A percentile compares a stretch with the other conserved stretches of the same genome.
These are phyloP conservation scores for Dillenia suffruticosa DNA, from an alignment of 164 flowering plant genomes.

Conservation along the genomic window DNA sequence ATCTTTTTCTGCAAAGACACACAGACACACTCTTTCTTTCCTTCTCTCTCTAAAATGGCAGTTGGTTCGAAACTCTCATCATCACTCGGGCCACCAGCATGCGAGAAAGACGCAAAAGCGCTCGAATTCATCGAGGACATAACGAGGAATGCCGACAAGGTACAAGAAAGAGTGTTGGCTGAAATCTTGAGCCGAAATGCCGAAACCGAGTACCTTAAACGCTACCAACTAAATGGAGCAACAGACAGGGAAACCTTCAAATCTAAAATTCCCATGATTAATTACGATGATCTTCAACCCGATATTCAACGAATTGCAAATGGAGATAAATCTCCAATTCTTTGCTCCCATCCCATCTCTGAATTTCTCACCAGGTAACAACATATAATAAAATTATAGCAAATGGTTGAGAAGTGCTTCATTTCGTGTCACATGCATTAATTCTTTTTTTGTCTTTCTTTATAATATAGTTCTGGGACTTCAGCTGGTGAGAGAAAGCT, in stretches of 20 bases:
- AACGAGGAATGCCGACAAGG: slow-evolving; percentile 31
- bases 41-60: slow-evolving; percentile 16
- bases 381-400: not conserved
- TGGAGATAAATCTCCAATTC: slow-evolving; percentile 39
- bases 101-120: slow-evolving; percentile 32
- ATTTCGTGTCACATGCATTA: not conserved
- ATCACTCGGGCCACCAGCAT: slow-evolving; percentile 19
- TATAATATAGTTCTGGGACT: slow-evolving; percentile 33
- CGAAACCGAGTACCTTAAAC: slow-evolving; percentile 30
- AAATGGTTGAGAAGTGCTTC: not conserved
- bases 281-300: slow-evolving; percentile 39
- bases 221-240: slow-evolving; percentile 15
- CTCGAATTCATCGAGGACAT: slow-evolving; percentile 35
- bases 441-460: not conserved
- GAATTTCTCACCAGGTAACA: slow-evolving; percentile 41
- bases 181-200: slow-evolving; percentile 34
- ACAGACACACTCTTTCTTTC: not conserved
- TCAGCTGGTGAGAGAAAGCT: slow-evolving; percentile 43
- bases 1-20: not conserved
- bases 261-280: slow-evolving; percentile 26
- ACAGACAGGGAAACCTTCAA: slow-evolving; percentile 36
- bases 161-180: slow-evolving; percentile 28
- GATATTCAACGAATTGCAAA: slow-evolving; percentile 43
- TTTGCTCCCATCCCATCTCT: slow-evolving; percentile 35
- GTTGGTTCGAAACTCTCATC: slow-evolving; percentile 18